Base-by-base conservation (phyloP, 768 basidiomycete species). In the Lepiota venenata region DNA sequence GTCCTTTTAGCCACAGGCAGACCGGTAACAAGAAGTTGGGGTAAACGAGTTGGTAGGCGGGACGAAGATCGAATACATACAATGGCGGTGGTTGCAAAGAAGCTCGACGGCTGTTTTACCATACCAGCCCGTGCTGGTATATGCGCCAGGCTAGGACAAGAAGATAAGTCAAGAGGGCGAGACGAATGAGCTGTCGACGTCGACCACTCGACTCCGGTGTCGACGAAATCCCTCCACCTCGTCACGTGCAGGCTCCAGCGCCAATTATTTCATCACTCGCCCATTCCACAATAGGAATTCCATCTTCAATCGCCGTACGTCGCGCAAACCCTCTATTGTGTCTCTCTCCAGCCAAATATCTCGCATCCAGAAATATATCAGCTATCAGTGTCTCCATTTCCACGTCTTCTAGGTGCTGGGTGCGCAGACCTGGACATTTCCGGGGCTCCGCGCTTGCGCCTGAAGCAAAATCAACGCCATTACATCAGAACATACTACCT, bases 1-100 rank as follows among this genome's bases (percentile, higher is more conserved):
- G 70, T 98, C 97, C 92, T 96, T 40, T 37, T n/a, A 21, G 18
- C 12, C 27, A n/a, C n/a, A n/a, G n/a, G 15, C 32, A 50, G 12
- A 36, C 44, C 15, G 12, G 41, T 35, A n/a, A 14, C 5, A 53
- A 21, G 37, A 42, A 35, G 16, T 38, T 47, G 12, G 37, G 51
- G 46, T 46, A 52, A 47, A 41, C 15, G 21, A 59, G 15, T 20
- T 12, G 15, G 39, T 36, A 18, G 35, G 41, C 14, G 46, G 12
- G 22, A 45, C 14, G 46, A 11, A 37, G 25, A 11, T 8, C 15
- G 39, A 38, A 25, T 22, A 63, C 72, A 55, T 58, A 79, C 79
- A 64, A 80, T 63, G 46, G 79, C 77, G 56, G 76, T 73, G 12
- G 77, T 75, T 35, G 78, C 69, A 56, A 81, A 78, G 65, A 78